Evolutionary conservation across 306 rosid genomes (phyloP).

Genomic region (Lathyrus tuberosus): DNA sequence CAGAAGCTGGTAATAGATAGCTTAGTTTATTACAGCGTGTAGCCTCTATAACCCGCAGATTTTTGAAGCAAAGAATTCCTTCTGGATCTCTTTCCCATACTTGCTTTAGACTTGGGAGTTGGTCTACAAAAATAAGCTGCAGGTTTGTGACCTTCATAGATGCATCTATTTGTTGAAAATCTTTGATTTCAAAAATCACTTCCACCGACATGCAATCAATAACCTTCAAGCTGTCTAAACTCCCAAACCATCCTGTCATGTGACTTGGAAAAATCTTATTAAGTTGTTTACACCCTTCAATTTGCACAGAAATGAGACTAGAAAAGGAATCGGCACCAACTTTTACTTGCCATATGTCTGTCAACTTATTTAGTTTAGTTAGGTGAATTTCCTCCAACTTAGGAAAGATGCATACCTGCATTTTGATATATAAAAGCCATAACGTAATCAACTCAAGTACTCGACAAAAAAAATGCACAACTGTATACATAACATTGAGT

Average conservation of each 20-base stretch:
- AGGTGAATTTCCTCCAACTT: conserved; percentile 28
- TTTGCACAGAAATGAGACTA: background rate
- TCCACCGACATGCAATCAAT: background rate
- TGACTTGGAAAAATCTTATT: conserved; percentile 17
- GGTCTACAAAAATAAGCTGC: background rate
- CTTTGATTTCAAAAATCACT: conserved; percentile 30
- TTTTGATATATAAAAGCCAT: background rate
- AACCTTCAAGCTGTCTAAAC: conserved; percentile 9
- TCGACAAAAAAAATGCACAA: background rate
- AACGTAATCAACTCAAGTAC: background rate
- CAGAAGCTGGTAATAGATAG: conserved; percentile 38
- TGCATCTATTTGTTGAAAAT: background rate
- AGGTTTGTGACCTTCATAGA: background rate
- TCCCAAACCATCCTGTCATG: background rate
- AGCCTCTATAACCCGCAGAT: background rate
- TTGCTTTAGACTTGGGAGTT: conserved; percentile 18
- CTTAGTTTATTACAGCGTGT: background rate
- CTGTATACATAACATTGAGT: background rate
- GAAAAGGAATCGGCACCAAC: background rate
- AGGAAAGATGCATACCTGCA: conserved; percentile 21
- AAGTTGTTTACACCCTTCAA: conserved; percentile 33
- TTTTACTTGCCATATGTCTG: conserved; percentile 21
- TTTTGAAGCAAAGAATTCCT: conserved; percentile 9
- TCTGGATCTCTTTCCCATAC: conserved; percentile 25
- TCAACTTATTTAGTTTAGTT: background rate